These are phyloP conservation scores for Neurospora cerealis DNA, from an alignment of 495 filamentous ascomycete genomes.

Conservation along the genomic window DNA sequence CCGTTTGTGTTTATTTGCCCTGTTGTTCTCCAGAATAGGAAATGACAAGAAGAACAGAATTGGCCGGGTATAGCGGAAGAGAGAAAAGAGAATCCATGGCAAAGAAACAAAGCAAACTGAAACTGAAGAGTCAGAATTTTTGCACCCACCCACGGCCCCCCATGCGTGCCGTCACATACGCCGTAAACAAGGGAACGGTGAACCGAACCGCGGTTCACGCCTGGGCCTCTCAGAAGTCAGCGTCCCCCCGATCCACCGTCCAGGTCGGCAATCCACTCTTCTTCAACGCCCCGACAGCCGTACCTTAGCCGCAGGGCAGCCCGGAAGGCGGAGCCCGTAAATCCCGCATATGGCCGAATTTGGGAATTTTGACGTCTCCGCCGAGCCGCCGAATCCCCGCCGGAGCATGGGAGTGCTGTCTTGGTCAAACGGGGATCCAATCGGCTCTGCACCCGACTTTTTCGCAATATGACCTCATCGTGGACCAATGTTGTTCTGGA, in stretches of 20 bases:
- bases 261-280: neutral
- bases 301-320: neutral
- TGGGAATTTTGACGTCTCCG: neutral
- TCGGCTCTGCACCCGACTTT: slow-evolving; percentile 1
- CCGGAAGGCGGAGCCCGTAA: neutral
- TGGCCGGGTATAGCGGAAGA: neutral
- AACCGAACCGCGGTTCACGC: neutral
- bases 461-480: slow-evolving; percentile 16
- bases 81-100: neutral
- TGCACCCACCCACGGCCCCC: neutral
- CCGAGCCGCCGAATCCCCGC: neutral
- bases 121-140: neutral
- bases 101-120: neutral
- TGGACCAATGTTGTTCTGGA: neutral
- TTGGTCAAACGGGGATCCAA: neutral
- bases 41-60: neutral
- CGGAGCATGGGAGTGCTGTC: neutral
- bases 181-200: neutral
- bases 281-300: neutral
- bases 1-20: neutral
- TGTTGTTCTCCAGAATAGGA: neutral
- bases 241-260: neutral
- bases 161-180: neutral
- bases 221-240: neutral
- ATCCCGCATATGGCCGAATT: neutral